Evolutionary conservation across 305 asterid genomes (phyloP).

Genomic region (Fraxinus nigra): DNA sequence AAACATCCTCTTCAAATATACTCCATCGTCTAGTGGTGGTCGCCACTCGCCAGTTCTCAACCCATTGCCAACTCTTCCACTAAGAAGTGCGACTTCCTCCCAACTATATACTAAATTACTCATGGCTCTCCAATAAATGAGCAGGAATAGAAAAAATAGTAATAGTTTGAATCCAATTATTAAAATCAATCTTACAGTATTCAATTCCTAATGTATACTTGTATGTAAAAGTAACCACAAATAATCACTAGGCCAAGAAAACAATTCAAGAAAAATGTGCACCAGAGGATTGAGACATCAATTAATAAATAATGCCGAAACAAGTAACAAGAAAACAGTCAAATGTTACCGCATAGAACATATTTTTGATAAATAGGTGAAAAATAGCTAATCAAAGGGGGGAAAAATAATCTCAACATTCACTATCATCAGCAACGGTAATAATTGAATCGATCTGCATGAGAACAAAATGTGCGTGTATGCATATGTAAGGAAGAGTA

Average conservation of each 20-base stretch:
- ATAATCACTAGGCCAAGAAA: neutral
- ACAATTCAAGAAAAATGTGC: neutral
- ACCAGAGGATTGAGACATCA: neutral
- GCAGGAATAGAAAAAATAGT: neutral
- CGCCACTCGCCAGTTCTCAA: neutral
- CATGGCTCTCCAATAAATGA: neutral
- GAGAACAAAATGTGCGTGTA: neutral
- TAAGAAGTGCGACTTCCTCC: neutral
- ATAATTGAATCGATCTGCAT: neutral
- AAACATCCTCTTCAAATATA: neutral
- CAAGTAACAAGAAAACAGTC: neutral
- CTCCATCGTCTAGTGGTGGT: neutral
- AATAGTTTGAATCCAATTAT: neutral
- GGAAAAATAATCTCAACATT: neutral
- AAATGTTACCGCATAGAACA: neutral
- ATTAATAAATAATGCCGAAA: neutral
- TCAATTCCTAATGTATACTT: neutral
- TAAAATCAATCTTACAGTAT: neutral
- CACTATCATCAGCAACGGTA: neutral
- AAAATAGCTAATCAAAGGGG: neutral
- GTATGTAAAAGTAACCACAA: neutral
- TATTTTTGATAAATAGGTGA: neutral
- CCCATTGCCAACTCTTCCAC: neutral
- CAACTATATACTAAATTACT: neutral
- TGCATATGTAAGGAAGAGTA: neutral